Base-by-base conservation (phyloP, 805 yeast species). In the Hanseniaspora taiwanica region DNA sequence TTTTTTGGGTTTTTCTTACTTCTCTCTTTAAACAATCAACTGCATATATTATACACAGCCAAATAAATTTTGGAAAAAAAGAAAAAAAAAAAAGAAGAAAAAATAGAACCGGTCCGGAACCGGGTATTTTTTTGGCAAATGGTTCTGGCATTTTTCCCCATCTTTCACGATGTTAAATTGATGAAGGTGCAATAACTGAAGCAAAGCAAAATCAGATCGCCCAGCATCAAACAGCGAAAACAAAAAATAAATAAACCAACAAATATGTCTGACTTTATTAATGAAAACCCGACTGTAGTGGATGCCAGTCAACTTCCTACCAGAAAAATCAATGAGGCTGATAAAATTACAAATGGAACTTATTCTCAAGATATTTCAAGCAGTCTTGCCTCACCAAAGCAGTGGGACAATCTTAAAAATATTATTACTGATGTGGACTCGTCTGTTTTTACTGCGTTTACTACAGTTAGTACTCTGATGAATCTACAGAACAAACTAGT, bases 241-340 rank as follows among this genome's bases (percentile, higher is more conserved):
- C n/a, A n/a, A n/a, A n/a, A n/a, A n/a, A n/a, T n/a, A n/a, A n/a
- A 37, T 18, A 23, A 38, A 24, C 36, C 35, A 17, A 36, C 19
- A 32, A 37, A 16, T 18, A 81, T 80, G 89, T 66, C 85, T 2
- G 95, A 84, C 42, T 81, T 81, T 16, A 78, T 89, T 44, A 89
- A 89, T 59, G 94, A 95, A 23, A 87, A 86, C 55, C 98, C 98
- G 18, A 76, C 79, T 24, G 76, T 89, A 31, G 61, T 85, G 37
- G 94, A 86, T 49, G 74, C 72, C 8, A 72, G 78, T 23, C 72
- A 75, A 40, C 71, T 89, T 20, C 96, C 97, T 1, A 80, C 78
- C 0, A 70, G 96, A 48, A 54, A 51, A 17, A 61, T 56, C 13
- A 58, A 50, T 14, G 47, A 47, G 5, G 21, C 13, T 4, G 19